A percentile compares a stretch with the other conserved stretches of the same genome.
Evolutionary conservation across 2,329 filamentous ascomycete genomes (phyloP).

Genomic region (Lomentospora prolificans): DNA sequence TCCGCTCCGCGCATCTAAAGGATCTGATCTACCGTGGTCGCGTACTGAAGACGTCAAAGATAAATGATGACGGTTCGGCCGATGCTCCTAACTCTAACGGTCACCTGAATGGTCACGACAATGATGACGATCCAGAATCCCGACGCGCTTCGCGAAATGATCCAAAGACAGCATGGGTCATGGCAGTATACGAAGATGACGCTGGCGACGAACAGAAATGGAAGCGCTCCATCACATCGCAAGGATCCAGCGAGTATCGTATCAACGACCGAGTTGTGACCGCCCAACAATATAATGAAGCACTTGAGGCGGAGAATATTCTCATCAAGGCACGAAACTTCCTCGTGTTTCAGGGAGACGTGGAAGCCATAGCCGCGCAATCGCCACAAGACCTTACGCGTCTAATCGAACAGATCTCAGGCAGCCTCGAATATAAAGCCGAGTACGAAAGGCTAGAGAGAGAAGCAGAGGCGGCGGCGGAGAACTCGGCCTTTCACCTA

Average conservation of each 20-base stretch:
- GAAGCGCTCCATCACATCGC: constrained; percentile 87
- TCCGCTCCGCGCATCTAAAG: constrained; percentile 86
- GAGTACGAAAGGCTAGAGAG: constrained; percentile 88
- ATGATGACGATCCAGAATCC: constrained; percentile 47
- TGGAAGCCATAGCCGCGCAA: constrained; percentile 92
- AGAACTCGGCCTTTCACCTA: constrained; percentile 81
- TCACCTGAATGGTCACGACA: constrained; percentile 50
- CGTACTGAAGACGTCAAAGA: constrained; percentile 82
- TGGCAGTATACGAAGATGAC: constrained; percentile 98
- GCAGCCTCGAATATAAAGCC: constrained; percentile 85
- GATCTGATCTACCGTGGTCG: constrained; percentile 94
- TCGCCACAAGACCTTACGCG: constrained; percentile 88
- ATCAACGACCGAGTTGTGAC: constrained; percentile 89
- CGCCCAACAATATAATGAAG: constrained; percentile 86
- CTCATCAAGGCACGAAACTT: constrained; percentile 97
- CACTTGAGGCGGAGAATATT: constrained; percentile 88
- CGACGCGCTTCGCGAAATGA: constrained; percentile 65
- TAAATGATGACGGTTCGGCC: constrained; percentile 82
- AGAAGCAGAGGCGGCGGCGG: constrained; percentile 75
- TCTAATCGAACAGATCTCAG: constrained; percentile 94
- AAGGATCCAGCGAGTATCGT: constrained; percentile 86
- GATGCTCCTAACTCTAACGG: constrained; percentile 47
- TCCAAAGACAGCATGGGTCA: constrained; percentile 94
- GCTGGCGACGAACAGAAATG: constrained; percentile 89
- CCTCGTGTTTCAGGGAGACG: constrained; percentile 95